Evolutionary conservation across 441 rosid species (phyloP), one percentile per base, ranked within the genome.

Genomic region (Manihot esculenta): DNA sequence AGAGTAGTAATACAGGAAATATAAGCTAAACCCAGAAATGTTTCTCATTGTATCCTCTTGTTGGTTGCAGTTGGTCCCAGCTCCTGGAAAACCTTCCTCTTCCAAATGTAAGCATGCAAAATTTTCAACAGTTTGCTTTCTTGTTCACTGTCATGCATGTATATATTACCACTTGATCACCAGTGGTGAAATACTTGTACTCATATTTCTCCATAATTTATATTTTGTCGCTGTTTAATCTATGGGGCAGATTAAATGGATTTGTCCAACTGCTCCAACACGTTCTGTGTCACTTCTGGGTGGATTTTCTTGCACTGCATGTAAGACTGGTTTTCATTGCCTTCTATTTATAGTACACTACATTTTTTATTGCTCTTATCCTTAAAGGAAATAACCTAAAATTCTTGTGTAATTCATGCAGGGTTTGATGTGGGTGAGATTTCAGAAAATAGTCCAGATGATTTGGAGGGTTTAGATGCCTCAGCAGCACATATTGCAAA

Each of bases 231-330:
- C 35, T 72, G 57, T 71, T 60, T 54, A 21, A 61, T 66, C 8
- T 50, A 20, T 76, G 23, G 15, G 76, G 50, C 91, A 96, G 98
- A 84, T 96, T 76, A 96, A 93, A 82, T 96, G 99, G 99, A 91
- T 96, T 57, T 96, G 97, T 77, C 99, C 98, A 5, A 96, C 98
- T 60, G 98, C 98, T 73, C 97, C 99, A 53, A 85, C 88, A 53
- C 96, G 81, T 61, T 97, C 94, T 0, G 88, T 96, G 68, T 77
- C 89, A 68, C 67, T 90, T 65, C 79, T 96, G 45, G 95, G 98
- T 58, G 97, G 98, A 81, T 93, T 91, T 74, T 87, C 90, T 20
- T 89, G 97, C 83, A 91, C 95, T 74, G 97, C 98, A 70, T 96
- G 98, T 93, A 84, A 82, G 94, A 49, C 17, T 48, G 38, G 11